A percentile compares a stretch with the other conserved stretches of the same genome.
These are phyloP conservation scores for Thalassiosira oceanica DNA, from an alignment of 352 stramenopile genomes.

Conservation along the genomic window DNA sequence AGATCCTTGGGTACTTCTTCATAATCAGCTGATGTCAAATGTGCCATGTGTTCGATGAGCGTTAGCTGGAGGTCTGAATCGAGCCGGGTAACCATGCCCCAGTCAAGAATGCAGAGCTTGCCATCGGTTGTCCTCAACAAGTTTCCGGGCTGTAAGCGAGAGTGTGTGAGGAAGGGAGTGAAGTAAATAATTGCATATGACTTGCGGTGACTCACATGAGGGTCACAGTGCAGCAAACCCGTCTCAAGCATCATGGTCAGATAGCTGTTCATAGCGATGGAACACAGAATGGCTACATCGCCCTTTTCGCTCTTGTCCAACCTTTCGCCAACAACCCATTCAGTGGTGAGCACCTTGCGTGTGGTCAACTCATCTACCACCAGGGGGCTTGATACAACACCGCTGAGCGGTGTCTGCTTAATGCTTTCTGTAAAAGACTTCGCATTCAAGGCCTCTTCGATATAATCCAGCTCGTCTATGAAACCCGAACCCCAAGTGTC, in stretches of 20 bases:
- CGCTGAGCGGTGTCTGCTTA: slow-evolving; percentile 53
- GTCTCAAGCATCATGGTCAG: slow-evolving; percentile 82
- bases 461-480: slow-evolving; percentile 76
- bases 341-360: slow-evolving; percentile 73
- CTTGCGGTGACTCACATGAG: no score
- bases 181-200: no score
- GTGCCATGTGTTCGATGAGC: slow-evolving; percentile 80
- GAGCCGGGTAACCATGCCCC: slow-evolving; percentile 79
- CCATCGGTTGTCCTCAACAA: slow-evolving; percentile 68
- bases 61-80: slow-evolving; percentile 69
- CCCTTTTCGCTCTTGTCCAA: slow-evolving; percentile 61
- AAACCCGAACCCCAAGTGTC: slow-evolving; percentile 79
- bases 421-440: slow-evolving; percentile 68
- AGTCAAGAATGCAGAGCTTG: slow-evolving; percentile 76
- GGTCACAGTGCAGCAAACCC: slow-evolving; percentile 27
- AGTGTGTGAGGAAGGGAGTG: slow-evolving; percentile 50
- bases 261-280: slow-evolving; percentile 80
- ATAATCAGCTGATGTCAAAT: slow-evolving; percentile 75
- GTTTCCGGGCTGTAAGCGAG: no score
- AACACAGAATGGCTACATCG: slow-evolving; percentile 75
- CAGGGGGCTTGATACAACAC: slow-evolving; percentile 60
- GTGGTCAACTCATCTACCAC: slow-evolving; percentile 52
- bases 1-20: slow-evolving; percentile 76
- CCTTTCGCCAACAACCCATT: slow-evolving; percentile 76
- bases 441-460: slow-evolving; percentile 72